Base-by-base conservation (phyloP, 768 basidiomycete species). In the Lenzites betulinus region DNA sequence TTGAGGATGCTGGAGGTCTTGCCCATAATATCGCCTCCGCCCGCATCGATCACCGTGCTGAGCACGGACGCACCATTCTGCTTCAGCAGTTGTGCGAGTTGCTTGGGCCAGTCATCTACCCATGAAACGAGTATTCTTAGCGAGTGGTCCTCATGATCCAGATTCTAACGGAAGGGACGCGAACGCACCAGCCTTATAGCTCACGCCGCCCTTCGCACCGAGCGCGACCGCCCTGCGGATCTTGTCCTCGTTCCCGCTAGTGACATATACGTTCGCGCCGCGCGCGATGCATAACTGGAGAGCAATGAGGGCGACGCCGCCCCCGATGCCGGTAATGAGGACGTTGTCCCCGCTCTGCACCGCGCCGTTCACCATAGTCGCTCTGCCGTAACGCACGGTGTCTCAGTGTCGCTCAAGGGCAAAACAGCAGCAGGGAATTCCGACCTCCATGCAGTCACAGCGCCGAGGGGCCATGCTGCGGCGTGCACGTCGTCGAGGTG, bases 381-480 rank as follows among this genome's bases (percentile, higher is more conserved):
- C 89, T 69, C 91, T 92, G 62, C 1, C 23, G 9, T 15, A 2
- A 0, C 15, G 26, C 3, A 25, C 11, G 36, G 22, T n/a, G n/a
- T n/a, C 30, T 48, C 56, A 35, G 36, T 30, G 12, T 44, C 15
- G 16, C 9, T 13, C 1, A 15, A 15, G 7, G 60, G 26, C 4
- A 28, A 12, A 13, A 57, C 50, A 74, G 67, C 28, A 18, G 6
- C 28, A 36, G 9, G 9, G 70, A n/a, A n/a, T n/a, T n/a, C 77
- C 43, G 12, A 92, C 92, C 92, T 85, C 88, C 90, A 95, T 2
- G 93, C 90, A 16, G 93, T 95, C 20, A 93, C 70, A 2, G 86
- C 90, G 0, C 79, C 91, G 2, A 91, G 67, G 0, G 93, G 92
- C 84, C 89, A 90, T 4, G 90, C 90, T 0, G 91, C 86, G 18